Base-by-base conservation (phyloP, 768 basidiomycete genomes). In the Guyanaporus albipodus region DNA sequence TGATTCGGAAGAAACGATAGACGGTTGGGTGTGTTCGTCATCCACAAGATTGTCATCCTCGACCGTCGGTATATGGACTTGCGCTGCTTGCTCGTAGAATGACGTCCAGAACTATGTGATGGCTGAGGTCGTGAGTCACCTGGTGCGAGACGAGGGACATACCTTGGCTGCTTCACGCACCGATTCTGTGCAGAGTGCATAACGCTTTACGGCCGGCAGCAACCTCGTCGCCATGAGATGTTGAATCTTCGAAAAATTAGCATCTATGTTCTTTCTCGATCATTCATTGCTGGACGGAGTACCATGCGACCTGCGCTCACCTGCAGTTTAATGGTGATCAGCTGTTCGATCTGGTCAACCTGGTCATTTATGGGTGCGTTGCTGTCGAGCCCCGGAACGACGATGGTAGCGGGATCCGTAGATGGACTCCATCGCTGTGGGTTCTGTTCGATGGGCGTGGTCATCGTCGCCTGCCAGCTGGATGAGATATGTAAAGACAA, bases 81-180 rank as follows among this genome's bases (percentile, higher is more conserved):
- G 85, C 4, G 95, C 94, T 8, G 93, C 91, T 49, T 87, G 81
- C 60, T 97, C 93, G 61, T 93, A 97, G 74, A 99, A 98, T 0
- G 89, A 86, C 4, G 85, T 85, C 94, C 95, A 98, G 64, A 97
- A 97, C 94, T 95, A 57, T 0, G 21, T 4, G 37, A 29, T 18
- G 12, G 31, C 8, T 36, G 35, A 37, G 28, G 38, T 6, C 21
- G 21, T 9, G 39, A 34, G n/a, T 7, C n/a, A n/a, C n/a, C n/a
- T n/a, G n/a, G n/a, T n/a, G n/a, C n/a, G n/a, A n/a, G n/a, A n/a
- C n/a, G n/a, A n/a, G n/a, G n/a, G n/a, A n/a, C 41, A 15, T 38
- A 91, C 95, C 73, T 87, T 88, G 9, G 93, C 90, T 22, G 91
- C 89, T 54, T 97, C 91, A 50, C 87, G 75, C 24, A 92, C 91